These are phyloP conservation scores for Neurospora sp. DNA, from an alignment of 495 filamentous ascomycete species.

Conservation along the genomic window DNA sequence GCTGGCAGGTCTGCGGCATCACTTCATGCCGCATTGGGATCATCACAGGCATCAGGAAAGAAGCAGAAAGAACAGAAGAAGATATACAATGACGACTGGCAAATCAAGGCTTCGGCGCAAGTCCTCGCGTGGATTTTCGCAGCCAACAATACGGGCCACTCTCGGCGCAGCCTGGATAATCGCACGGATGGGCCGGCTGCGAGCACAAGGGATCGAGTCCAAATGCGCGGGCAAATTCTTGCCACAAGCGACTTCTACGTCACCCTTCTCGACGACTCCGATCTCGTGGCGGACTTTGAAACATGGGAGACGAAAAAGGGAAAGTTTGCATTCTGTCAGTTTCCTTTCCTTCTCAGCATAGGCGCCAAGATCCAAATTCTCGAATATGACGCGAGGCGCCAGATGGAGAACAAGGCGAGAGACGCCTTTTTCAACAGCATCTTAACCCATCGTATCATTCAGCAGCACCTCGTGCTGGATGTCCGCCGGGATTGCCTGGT, in stretches of 20 bases:
- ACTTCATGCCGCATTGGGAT: conserved; percentile 69
- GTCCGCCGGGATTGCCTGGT: conserved; percentile 83
- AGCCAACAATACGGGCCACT: conserved; percentile 56
- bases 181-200: neutral
- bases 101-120: conserved; percentile 71
- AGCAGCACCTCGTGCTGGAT: conserved; percentile 70
- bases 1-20: conserved; percentile 49
- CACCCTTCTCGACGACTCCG: conserved; percentile 71
- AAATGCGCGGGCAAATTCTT: conserved; percentile 30
- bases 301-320: conserved; percentile 68
- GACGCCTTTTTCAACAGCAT: conserved; percentile 91
- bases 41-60: conserved; percentile 26
- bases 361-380: conserved; percentile 89
- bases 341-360: conserved; percentile 88
- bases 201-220: conserved; percentile 18
- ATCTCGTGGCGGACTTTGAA: conserved; percentile 82
- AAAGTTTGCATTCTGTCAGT: conserved; percentile 87
- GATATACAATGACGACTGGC: conserved; percentile 81
- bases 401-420: conserved; percentile 84
- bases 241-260: conserved; percentile 84
- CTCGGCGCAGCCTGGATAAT: conserved; percentile 13
- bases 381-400: conserved; percentile 80
- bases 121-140: conserved; percentile 77
- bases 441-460: conserved; percentile 58
- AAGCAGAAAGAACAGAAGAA: conserved; percentile 45